These are phyloP conservation scores for Tuber microsphaerosporum DNA, from an alignment of 495 filamentous ascomycete species.

Conservation along the genomic window DNA sequence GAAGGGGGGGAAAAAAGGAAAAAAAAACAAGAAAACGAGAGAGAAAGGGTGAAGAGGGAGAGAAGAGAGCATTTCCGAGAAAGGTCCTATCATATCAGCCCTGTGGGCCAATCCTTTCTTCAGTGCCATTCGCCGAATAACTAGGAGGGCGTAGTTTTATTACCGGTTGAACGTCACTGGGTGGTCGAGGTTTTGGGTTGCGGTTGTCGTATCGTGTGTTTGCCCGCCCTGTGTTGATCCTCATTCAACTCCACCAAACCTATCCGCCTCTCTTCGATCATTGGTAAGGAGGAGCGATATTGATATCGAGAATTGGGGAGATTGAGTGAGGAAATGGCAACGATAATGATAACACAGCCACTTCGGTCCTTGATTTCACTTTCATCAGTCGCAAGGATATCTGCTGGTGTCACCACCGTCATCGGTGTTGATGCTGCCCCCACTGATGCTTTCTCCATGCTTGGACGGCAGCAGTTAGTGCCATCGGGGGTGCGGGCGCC, in stretches of 20 bases:
- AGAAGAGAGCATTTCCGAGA: neutral
- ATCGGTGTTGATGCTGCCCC: neutral
- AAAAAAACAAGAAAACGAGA: neutral
- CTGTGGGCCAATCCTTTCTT: neutral
- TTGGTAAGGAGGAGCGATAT: neutral
- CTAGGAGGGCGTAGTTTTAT: neutral
- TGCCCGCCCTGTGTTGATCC: neutral
- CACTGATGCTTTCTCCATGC: neutral
- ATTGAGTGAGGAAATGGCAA: neutral
- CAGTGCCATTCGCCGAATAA: neutral
- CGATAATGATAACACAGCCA: neutral
- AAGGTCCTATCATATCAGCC: slow-evolving; percentile 1
- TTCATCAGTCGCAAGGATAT: neutral
- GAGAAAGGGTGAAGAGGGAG: neutral
- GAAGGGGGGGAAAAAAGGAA: neutral
- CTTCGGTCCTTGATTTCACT: neutral
- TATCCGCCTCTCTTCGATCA: neutral
- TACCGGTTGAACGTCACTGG: neutral
- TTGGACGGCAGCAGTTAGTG: neutral
- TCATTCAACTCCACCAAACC: neutral
- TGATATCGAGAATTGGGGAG: neutral
- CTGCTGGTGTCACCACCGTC: neutral
- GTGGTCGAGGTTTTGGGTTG: neutral
- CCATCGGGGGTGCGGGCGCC: neutral
- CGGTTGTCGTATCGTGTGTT: neutral